Percentiles rank a stretch among this genome's conserved stretches.
phyloP scores from a whole-genome alignment of 2,329 filamentous ascomycete species.

The Cyclaneusma minus region DNA sequence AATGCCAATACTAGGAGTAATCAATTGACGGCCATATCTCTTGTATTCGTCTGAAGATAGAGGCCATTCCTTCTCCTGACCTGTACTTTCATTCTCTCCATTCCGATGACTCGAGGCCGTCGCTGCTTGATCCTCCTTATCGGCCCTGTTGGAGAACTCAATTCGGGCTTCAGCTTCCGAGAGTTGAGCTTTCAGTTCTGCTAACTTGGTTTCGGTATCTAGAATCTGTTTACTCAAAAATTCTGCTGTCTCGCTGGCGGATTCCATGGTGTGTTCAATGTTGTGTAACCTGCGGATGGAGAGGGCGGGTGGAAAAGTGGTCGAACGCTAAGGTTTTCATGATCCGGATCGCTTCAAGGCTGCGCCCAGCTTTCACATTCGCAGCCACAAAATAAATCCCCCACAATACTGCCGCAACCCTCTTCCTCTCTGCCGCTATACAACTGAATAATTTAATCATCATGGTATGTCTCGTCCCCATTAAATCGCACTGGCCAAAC shows the following conservation, averaged over 20 bases:
- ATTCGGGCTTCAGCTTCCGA: slow-evolving; percentile 12
- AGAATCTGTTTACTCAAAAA: slow-evolving; percentile 30
- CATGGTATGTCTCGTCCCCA: no score
- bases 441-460: no score
- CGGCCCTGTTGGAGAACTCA: neutral
- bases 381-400: no score
- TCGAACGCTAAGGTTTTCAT: slow-evolving; percentile 4
- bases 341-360: slow-evolving; percentile 5
- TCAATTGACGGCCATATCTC: slow-evolving; percentile 81
- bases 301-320: no score
- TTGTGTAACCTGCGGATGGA: no score
- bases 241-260: slow-evolving; percentile 17
- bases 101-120: slow-evolving; percentile 1
- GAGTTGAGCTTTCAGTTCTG: slow-evolving; percentile 28
- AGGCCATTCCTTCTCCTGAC: slow-evolving; percentile 41
- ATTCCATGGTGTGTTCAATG: slow-evolving; percentile 20
- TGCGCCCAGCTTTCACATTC: no score
- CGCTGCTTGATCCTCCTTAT: slow-evolving; percentile 4
- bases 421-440: no score
- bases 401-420: no score
- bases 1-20: slow-evolving; percentile 68
- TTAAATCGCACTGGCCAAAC: no score
- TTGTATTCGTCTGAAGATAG: slow-evolving; percentile 60
- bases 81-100: neutral
- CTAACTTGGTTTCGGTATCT: slow-evolving; percentile 31